These are phyloP conservation scores for Ambrosia artemisiifolia DNA, from an alignment of 129 eudicot species.

Conservation along the genomic window DNA sequence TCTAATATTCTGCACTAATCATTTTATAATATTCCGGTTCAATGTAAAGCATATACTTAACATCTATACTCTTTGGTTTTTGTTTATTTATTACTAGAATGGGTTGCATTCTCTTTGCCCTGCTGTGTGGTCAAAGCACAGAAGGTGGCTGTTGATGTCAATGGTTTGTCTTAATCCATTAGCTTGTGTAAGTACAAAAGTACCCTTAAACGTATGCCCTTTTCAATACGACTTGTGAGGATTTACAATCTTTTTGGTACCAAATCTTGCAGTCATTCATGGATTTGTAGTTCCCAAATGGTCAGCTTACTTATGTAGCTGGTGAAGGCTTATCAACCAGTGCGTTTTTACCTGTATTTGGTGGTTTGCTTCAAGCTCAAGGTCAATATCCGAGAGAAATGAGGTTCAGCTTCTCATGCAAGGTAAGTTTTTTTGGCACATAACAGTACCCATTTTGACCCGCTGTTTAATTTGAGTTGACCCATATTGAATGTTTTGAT, in stretches of 20 bases:
- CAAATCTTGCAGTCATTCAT: constrained; percentile 73
- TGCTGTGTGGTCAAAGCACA: constrained; percentile 94
- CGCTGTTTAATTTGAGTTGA: too few species aligned
- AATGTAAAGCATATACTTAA: background rate
- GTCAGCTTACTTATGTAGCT: constrained; percentile 85
- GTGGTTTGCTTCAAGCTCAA: constrained; percentile 97
- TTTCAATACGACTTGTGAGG: background rate
- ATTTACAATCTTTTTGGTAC: background rate
- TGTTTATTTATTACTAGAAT: constrained; percentile 47
- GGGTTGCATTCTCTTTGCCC: constrained; percentile 97
- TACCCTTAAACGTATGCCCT: background rate
- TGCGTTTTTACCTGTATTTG: constrained; percentile 75
- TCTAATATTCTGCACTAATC: background rate
- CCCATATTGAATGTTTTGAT: background rate
- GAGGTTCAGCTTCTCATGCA: constrained; percentile 88
- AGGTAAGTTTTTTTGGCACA: constrained; percentile 42
- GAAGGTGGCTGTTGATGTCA: constrained; percentile 97
- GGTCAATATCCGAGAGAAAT: constrained; percentile 97
- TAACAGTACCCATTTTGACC: background rate
- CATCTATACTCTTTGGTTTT: background rate
- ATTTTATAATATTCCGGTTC: background rate
- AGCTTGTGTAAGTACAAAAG: constrained; percentile 69
- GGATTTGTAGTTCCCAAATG: constrained; percentile 96
- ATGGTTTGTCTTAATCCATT: constrained; percentile 95
- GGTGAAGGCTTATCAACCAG: constrained; percentile 93